Evolutionary conservation across 768 basidiomycete genomes (phyloP).

Genomic region (Daedaleopsis nitida): DNA sequence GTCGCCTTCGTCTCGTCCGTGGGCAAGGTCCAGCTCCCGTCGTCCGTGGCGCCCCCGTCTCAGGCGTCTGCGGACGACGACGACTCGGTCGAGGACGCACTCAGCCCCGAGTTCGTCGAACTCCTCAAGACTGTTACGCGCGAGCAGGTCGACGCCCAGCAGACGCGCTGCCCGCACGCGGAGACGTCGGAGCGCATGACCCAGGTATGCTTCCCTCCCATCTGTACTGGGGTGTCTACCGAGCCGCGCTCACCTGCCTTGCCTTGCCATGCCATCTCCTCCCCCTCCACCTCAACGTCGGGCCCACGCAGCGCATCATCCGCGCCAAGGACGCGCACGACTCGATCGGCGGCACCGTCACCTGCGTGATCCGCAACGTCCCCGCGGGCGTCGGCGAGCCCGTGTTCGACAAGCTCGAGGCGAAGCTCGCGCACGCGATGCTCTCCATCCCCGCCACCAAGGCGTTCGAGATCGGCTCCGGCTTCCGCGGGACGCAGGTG

Average conservation of each 20-base stretch:
- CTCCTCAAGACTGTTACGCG: conserved; percentile 81
- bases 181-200: conserved; percentile 92
- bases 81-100: conserved; percentile 67
- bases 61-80: conserved; percentile 42
- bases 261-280: not conserved
- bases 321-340: conserved; percentile 89
- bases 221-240: too few species aligned
- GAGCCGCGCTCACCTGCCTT: not conserved
- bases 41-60: conserved; percentile 45
- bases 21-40: conserved; percentile 85
- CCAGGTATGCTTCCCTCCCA: conserved; percentile 52
- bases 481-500: conserved; percentile 92
- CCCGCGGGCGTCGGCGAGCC: conserved; percentile 96
- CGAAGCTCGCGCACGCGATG: conserved; percentile 95
- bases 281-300: conserved; percentile 6
- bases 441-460: conserved; percentile 98
- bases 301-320: conserved; percentile 72
- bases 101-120: conserved; percentile 81
- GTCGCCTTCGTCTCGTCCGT: conserved; percentile 97
- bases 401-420: conserved; percentile 98
- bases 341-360: conserved; percentile 98
- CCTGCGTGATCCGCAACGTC: conserved; percentile 90
- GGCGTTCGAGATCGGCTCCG: conserved; percentile 96
- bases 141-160: conserved; percentile 84
- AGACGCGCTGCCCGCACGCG: conserved; percentile 87